phyloP scores from a whole-genome alignment of 192 early-diverging fungal species.

The Anaeromyces robustus region DNA sequence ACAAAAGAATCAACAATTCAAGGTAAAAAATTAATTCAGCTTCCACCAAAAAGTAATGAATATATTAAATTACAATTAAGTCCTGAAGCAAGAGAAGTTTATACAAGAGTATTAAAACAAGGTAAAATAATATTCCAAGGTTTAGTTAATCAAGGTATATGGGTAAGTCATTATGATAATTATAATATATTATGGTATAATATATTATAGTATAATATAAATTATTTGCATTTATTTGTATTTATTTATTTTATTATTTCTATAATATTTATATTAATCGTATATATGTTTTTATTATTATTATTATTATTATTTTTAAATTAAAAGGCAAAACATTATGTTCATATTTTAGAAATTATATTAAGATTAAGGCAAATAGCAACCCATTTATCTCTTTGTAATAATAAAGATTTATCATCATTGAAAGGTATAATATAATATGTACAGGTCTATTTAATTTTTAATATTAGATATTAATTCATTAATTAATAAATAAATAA shows the following conservation, averaged over 20 bases:
- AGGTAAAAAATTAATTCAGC: conserved; percentile 60
- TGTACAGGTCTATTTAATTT: no score
- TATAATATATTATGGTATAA: no score
- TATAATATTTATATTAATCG: no score
- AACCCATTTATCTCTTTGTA: not conserved
- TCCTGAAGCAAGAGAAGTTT: conserved; percentile 48
- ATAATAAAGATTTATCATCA: not conserved
- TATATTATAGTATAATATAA: no score
- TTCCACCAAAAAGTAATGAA: conserved; percentile 49
- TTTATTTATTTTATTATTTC: no score
- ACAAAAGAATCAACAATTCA: conserved; percentile 67
- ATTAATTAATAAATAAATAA: no score
- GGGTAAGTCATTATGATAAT: not conserved
- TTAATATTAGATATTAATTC: no score
- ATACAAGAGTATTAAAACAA: conserved; percentile 45
- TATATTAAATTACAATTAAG: conserved; percentile 48
- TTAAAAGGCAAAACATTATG: not conserved
- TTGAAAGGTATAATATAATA: not conserved
- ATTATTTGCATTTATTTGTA: no score
- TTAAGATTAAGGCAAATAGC: not conserved
- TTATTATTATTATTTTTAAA: no score
- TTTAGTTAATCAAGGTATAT: conserved; percentile 31
- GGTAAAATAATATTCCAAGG: conserved; percentile 44
- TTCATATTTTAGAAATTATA: not conserved
- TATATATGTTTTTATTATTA: no score